Conservation (phyloP, 2,329 filamentous ascomycete species). For the Aspergillus amoenus region DNA sequence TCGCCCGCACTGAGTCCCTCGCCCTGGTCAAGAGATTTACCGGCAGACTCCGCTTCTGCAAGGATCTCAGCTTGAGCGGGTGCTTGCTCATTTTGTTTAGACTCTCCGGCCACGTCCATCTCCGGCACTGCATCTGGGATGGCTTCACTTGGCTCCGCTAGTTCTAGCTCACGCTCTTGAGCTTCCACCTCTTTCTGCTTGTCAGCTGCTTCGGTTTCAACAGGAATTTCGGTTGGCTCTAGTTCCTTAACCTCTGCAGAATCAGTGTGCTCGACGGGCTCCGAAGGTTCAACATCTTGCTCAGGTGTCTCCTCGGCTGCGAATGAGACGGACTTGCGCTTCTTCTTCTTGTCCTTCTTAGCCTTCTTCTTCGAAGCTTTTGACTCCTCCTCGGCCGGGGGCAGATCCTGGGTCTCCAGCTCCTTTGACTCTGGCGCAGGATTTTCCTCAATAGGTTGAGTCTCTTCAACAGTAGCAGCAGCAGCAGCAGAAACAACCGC, state of each 20-base stretch:
- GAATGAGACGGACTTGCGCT: constrained; percentile 24
- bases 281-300: background rate
- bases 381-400: constrained; percentile 13
- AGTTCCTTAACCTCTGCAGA: background rate
- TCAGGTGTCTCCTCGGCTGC: constrained; percentile 24
- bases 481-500: background rate
- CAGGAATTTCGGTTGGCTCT: background rate
- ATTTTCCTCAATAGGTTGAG: background rate
- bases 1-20: background rate
- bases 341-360: constrained; percentile 42
- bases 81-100: background rate
- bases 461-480: background rate
- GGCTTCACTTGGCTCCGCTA: background rate
- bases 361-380: constrained; percentile 36
- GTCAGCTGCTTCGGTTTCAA: background rate
- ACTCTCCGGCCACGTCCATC: background rate
- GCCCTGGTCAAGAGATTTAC: background rate
- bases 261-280: constrained; percentile 1
- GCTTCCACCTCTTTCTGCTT: background rate
- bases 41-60: background rate
- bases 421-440: background rate
- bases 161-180: too few species aligned
- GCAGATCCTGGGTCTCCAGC: constrained; percentile 1
- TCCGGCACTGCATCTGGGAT: background rate
- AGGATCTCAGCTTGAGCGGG: background rate